These are phyloP conservation scores for Rhodomyrtus tomentosa DNA, from an alignment of 345 rosid species.

Conservation along the genomic window DNA sequence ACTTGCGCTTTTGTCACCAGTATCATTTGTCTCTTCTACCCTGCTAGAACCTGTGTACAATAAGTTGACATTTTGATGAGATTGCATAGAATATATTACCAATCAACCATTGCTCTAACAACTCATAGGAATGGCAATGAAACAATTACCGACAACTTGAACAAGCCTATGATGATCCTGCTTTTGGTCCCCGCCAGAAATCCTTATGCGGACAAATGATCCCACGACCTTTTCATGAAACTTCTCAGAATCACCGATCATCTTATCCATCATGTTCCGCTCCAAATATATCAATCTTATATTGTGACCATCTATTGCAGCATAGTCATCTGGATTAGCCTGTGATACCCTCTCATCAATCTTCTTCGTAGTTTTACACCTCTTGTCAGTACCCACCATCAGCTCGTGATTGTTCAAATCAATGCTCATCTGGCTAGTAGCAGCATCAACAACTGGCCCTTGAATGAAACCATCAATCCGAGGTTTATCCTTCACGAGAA, in stretches of 20 bases:
- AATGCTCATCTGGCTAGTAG: constrained; percentile 16
- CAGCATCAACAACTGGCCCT: constrained; percentile 21
- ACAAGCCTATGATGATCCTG: constrained; percentile 78
- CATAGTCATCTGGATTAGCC: constrained; percentile 43
- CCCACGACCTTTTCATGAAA: constrained; percentile 76
- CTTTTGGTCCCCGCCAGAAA: constrained; percentile 53
- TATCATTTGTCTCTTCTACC: constrained; percentile 46
- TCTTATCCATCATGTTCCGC: constrained; percentile 53
- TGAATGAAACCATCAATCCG: constrained; percentile 11
- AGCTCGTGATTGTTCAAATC: constrained; percentile 17
- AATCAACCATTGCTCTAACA: neutral
- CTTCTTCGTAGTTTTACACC: constrained; percentile 38
- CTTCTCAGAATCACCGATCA: constrained; percentile 54
- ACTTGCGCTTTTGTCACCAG: constrained; percentile 48
- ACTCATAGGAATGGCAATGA: neutral
- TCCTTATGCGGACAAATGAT: constrained; percentile 69
- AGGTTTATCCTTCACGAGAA: constrained; percentile 41
- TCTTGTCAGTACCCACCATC: constrained; percentile 27
- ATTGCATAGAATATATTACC: neutral
- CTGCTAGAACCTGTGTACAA: constrained; percentile 49
- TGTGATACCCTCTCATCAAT: constrained; percentile 31
- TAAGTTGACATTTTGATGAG: neutral
- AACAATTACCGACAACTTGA: constrained; percentile 63
- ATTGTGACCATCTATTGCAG: constrained; percentile 84
- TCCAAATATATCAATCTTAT: constrained; percentile 60